phyloP scores from a whole-genome alignment of 148 eudicot species.

The Rhododendron williamsianum region DNA sequence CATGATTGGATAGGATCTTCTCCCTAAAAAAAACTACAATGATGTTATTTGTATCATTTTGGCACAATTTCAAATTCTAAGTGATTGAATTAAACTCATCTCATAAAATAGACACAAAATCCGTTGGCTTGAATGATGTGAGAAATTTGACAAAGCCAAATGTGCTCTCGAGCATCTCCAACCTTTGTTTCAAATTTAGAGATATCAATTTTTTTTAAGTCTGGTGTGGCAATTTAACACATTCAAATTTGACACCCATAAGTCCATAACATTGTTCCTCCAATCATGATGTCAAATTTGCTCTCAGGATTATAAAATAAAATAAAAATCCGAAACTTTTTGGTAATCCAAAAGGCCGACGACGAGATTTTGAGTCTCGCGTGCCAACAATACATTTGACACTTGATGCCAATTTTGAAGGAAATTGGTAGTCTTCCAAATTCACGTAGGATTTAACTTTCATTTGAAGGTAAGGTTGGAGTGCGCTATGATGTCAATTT shows the following conservation, averaged over 20 bases:
- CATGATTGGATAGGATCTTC: too few species aligned
- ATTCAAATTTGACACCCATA: neutral
- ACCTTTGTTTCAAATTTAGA: neutral
- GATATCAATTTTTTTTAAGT: too few species aligned
- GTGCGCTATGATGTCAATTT: too few species aligned
- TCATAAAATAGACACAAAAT: neutral
- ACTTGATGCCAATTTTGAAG: too few species aligned
- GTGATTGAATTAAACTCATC: neutral
- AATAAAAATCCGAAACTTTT: too few species aligned
- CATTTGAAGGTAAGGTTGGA: too few species aligned
- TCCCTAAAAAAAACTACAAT: neutral
- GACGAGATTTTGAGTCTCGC: too few species aligned
- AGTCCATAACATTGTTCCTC: neutral
- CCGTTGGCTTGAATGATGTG: neutral
- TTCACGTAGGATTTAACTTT: too few species aligned
- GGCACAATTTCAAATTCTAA: neutral
- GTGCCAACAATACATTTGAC: neutral
- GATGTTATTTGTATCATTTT: neutral
- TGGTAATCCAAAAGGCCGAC: neutral
- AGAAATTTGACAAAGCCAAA: neutral
- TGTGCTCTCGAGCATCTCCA: neutral
- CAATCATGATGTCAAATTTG: neutral
- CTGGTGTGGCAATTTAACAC: neutral
- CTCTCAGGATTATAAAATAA: neutral
- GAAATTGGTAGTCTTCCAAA: too few species aligned